These are phyloP conservation scores for Mycena metata DNA, from an alignment of 768 basidiomycete species.

Conservation along the genomic window DNA sequence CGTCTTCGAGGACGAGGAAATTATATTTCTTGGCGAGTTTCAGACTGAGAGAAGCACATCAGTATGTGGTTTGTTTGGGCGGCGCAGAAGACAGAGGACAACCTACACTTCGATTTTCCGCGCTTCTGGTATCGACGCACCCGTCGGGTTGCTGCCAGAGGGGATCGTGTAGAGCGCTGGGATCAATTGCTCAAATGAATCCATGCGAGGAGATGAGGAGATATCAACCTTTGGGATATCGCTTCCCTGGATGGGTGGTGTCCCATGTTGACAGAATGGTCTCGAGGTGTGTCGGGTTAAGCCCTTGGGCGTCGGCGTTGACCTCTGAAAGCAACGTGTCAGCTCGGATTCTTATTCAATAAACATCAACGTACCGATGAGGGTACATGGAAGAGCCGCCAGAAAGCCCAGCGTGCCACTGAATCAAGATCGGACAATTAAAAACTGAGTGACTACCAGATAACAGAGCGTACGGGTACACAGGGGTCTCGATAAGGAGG, in stretches of 20 bases:
- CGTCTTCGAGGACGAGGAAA: constrained; percentile 62
- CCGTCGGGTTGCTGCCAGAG: constrained; percentile 52
- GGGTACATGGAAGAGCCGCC: constrained; percentile 37
- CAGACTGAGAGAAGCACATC: constrained; percentile 52
- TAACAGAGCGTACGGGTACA: constrained; percentile 43
- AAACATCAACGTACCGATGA: constrained; percentile 36
- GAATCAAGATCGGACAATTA: neutral
- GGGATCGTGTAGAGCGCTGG: constrained; percentile 71
- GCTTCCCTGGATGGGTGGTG: constrained; percentile 68
- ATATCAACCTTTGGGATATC: constrained; percentile 69
- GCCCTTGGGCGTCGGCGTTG: constrained; percentile 70
- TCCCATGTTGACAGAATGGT: constrained; percentile 56
- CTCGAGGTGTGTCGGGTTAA: constrained; percentile 63
- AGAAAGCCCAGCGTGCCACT: constrained; percentile 35
- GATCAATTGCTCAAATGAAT: neutral
- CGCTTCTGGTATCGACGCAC: constrained; percentile 44
- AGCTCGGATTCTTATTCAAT: neutral
- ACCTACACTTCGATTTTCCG: constrained; percentile 36
- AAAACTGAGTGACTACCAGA: neutral
- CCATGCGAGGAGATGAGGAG: constrained; percentile 49
- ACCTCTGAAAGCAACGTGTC: constrained; percentile 58
- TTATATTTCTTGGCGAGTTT: constrained; percentile 69
- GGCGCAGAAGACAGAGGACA: too few relatives aligned
- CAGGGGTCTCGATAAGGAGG: constrained; percentile 61
- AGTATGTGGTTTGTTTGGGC: neutral